Evolutionary conservation across 164 flowering plant species (phyloP), one percentile per base, ranked within the genome.

Genomic region (Nelumbo lutea): DNA sequence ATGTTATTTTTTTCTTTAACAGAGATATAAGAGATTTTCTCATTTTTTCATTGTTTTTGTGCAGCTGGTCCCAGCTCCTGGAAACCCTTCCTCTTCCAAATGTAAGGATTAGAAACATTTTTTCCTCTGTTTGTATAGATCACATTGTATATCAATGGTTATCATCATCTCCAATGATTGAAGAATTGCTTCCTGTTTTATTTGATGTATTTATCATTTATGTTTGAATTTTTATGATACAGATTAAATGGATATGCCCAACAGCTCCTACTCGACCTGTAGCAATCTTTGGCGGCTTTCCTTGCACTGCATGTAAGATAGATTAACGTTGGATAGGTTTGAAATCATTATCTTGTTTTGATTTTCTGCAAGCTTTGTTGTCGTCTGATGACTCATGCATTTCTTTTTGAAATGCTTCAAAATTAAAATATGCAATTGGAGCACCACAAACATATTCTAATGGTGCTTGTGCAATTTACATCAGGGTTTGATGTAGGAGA

Each of bases 401-500:
- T 47, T 63, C 14, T n/a, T 42, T 14, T 15, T 53, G 2, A 53
- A 53, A 13, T 53, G 39, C 38, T 48, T 41, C 47, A 59, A 5
- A 14, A 0, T 63, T 41, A 4, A 68, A 59, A 47, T 10, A 52
- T 67, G 42, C 5, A 42, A 64, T 14, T 64, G 5, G 27, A 13
- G n/a, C 50, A 51, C 52, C 50, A n/a, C 15, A 38, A 51, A 46
- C 64, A 72, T 67, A 50, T 48, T 72, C 55, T 64, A 59, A 45
- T 43, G 52, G 1, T 56, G 39, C 65, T 75, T 71, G 1, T 42
- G 8, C 63, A 13, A 73, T 62, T 72, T 41, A 9, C 75, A 11
- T 71, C 83, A 89, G 97, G 97, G 99, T 96, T 90, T 79, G 96
- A 96, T 70, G 86, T 86, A 64, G 90, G 87, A 70, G 97, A 96